Percentiles rank a stretch among this genome's conserved stretches.
These are phyloP conservation scores for Nephromyces sp. DNA, from an alignment of 169 alveolate species.

Conservation along the genomic window DNA sequence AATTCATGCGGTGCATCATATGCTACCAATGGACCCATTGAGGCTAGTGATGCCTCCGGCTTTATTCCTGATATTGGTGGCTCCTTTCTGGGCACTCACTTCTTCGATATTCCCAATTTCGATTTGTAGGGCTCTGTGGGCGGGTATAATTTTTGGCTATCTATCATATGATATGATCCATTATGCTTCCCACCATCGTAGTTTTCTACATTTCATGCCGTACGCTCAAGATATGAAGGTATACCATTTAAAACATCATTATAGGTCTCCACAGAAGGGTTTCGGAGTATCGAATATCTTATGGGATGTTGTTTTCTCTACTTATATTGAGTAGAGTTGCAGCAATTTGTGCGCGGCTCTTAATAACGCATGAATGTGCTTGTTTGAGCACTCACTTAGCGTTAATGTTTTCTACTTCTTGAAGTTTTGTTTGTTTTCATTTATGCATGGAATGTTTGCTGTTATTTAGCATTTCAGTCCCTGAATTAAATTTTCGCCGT, in stretches of 20 bases:
- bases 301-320: slow-evolving; percentile 57
- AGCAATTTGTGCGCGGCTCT: too few relatives aligned
- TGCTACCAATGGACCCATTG: slow-evolving; percentile 55
- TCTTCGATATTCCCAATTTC: slow-evolving; percentile 20
- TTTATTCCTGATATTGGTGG: slow-evolving; percentile 20
- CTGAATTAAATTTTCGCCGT: too few relatives aligned
- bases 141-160: slow-evolving; percentile 43
- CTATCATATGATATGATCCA: slow-evolving; percentile 43
- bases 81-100: not conserved
- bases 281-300: slow-evolving; percentile 49
- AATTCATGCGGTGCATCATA: slow-evolving; percentile 62
- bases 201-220: not conserved
- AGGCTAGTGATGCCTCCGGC: slow-evolving; percentile 59
- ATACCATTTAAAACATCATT: slow-evolving; percentile 58
- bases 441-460: too few relatives aligned
- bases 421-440: too few relatives aligned
- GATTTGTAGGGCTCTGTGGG: slow-evolving; percentile 11
- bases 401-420: too few relatives aligned
- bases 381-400: too few relatives aligned
- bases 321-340: too few relatives aligned
- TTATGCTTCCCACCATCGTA: slow-evolving; percentile 45
- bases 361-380: too few relatives aligned
- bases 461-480: too few relatives aligned
- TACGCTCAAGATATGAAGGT: slow-evolving; percentile 25
- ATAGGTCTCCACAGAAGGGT: slow-evolving; percentile 34